These are phyloP conservation scores for Naematelia aurantialba DNA, from an alignment of 768 basidiomycete genomes.

Conservation along the genomic window DNA sequence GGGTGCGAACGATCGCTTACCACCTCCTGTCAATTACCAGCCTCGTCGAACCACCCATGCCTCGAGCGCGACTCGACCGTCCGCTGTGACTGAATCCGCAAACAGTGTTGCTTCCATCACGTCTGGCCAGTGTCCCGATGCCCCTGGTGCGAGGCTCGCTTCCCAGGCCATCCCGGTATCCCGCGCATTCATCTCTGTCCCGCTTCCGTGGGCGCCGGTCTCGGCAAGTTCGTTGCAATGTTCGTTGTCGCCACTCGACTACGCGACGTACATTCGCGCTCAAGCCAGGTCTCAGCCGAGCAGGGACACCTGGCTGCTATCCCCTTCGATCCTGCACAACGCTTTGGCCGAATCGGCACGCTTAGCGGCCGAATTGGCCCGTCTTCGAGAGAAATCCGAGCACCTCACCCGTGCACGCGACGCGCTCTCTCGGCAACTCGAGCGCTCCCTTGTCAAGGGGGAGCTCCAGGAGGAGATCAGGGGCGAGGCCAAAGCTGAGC, in stretches of 20 bases:
- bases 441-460: no score
- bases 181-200: conserved; percentile 19
- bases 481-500: not conserved
- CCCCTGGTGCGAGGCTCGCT: not conserved
- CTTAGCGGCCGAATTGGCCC: conserved; percentile 13
- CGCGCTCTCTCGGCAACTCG: conserved; percentile 5
- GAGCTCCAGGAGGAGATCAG: no score
- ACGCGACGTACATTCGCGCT: conserved; percentile 3
- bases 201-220: conserved; percentile 26
- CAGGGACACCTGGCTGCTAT: conserved; percentile 11
- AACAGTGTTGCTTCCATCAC: not conserved
- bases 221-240: not conserved
- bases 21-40: not conserved
- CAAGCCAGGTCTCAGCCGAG: not conserved
- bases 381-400: conserved; percentile 18
- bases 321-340: conserved; percentile 7
- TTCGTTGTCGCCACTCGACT: not conserved
- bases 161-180: no score
- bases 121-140: not conserved
- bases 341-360: conserved; percentile 12
- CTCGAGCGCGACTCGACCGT: not conserved
- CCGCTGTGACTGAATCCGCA: not conserved
- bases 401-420: conserved; percentile 17
- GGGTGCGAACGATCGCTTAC: not conserved
- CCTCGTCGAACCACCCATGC: not conserved